Base-by-base conservation (phyloP, 306 rosid species). In the Delonix regia region DNA sequence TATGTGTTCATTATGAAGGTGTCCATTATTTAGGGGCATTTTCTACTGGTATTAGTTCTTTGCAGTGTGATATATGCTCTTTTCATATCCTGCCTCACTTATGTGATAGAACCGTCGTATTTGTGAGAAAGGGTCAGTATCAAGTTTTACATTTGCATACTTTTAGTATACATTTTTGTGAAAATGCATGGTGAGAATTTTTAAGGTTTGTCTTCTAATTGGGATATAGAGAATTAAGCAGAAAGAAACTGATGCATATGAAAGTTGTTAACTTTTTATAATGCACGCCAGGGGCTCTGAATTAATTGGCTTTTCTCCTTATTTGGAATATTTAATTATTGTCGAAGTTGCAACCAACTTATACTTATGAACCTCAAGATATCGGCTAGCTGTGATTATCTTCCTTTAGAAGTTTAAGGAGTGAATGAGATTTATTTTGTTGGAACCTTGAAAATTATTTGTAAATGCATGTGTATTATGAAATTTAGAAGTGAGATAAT, bases 141-240 rank as follows among this genome's bases (percentile, higher is more conserved):
- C 4, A 49, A 55, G 39, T 41, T 52, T 48, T 30, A 8, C 3
- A 42, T 75, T 66, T 36, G 45, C 80, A 7, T 33, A 56, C 9
- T 48, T 47, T 80, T 34, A 0, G 36, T 33, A 25, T 16, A 15
- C 63, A n/a, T 74, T 33, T 45, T 55, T 64, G 71, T 55, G 45
- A 53, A 44, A 77, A 53, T 55, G 69, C 56, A 71, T 63, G 13
- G 27, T 33, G 72, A 28, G 68, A 42, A 65, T 39, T 66, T 25
- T 24, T 19, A 16, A 24, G 28, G 16, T 45, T 48, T 48, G 24
- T 30, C 71, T 49, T 72, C 6, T 59, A 39, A 56, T 48, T 36
- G 25, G 42, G 42, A 56, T 34, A 55, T 72, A 24, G 73, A 64
- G 21, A 73, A 80, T 8, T 64, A 80, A 21, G 12, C 19, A 22